Evolutionary conservation across 768 basidiomycete genomes (phyloP), one percentile per base, ranked within the genome.

Genomic region (Rhodosporidiobolus odoratus): DNA sequence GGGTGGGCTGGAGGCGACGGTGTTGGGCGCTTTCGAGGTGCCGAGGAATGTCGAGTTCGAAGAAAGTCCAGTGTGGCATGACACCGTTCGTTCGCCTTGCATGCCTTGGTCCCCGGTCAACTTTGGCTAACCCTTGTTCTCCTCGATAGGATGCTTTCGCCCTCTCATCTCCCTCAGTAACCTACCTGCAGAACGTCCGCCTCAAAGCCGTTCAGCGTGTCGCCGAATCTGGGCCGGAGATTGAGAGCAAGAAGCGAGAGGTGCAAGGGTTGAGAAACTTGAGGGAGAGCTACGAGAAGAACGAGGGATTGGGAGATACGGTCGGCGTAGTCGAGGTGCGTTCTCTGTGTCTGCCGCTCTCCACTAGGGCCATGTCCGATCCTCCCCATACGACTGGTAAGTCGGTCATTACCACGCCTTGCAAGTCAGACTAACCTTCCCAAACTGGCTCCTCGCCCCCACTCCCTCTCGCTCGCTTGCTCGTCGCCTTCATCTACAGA

Each of bases 111-210:
- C 19, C 21, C 38, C 7, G 35, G 4, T 32, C 60, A 34, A 32
- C 30, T 27, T 61, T 27, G n/a, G 25, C 12, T 50, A 3, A 38
- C 47, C 21, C 48, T 25, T 21, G 7, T 32, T 16, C n/a, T 35
- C 17, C 56, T 15, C 32, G 32, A 25, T 48, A 73, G 72, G 69
- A 69, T 47, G 73, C 60, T 3, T 70, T 74, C 53, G 41, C 69
- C 3, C 62, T 58, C 3, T 63, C 56, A 0, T 64, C 69, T 0
- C 7, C 69, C 0, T 56, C 60, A 1, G 27, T 57, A 13, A 57
- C 41, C 35, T 75, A 71, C 61, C 57, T 75, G 8, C 69, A 71
- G 27, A 75, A 75, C 69, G 50, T 75, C 41, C 61, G 68, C 56
- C 25, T 53, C n/a, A 62, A 63, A 27, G 27, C 67, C 25, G 16